These are phyloP conservation scores for Datura wrightii DNA, from an alignment of 257 asterid genomes.

Conservation along the genomic window DNA sequence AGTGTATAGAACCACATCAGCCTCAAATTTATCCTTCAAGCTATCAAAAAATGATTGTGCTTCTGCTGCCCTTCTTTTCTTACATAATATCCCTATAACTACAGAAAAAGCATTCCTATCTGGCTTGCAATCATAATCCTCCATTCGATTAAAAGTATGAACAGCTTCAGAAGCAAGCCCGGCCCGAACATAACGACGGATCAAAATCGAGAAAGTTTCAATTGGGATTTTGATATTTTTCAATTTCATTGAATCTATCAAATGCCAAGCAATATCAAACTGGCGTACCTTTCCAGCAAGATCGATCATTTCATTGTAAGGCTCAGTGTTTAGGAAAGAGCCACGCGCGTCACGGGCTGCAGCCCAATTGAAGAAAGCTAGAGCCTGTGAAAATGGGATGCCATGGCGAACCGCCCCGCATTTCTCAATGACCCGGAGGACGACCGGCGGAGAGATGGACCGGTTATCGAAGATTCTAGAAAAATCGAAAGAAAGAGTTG, in stretches of 20 bases:
- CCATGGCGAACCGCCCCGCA: conserved; percentile 86
- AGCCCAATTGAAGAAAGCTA: conserved; percentile 93
- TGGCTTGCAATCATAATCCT: conserved; percentile 76
- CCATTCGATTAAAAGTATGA: conserved; percentile 79
- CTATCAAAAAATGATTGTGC: conserved; percentile 87
- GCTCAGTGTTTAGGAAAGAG: conserved; percentile 32
- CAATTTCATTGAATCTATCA: conserved; percentile 64
- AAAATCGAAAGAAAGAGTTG: conserved; percentile 67
- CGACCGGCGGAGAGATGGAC: conserved; percentile 50
- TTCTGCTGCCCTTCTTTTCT: conserved; percentile 72
- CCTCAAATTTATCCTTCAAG: conserved; percentile 68
- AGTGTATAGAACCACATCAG: conserved; percentile 81
- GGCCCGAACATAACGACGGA: conserved; percentile 79
- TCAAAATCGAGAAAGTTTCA: conserved; percentile 69
- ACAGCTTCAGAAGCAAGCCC: conserved; percentile 84
- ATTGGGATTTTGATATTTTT: conserved; percentile 49
- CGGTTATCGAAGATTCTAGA: conserved; percentile 45
- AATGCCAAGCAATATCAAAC: conserved; percentile 80
- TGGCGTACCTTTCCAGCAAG: conserved; percentile 81
- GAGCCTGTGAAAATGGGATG: conserved; percentile 73
- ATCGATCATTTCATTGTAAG: conserved; percentile 72
- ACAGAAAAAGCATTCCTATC: conserved; percentile 65
- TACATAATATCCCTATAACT: conserved; percentile 67
- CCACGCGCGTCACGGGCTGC: not conserved
- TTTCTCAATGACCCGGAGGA: conserved; percentile 61